These are phyloP conservation scores for Verbascum thapsus DNA, from an alignment of 257 asterid species.

Conservation along the genomic window DNA sequence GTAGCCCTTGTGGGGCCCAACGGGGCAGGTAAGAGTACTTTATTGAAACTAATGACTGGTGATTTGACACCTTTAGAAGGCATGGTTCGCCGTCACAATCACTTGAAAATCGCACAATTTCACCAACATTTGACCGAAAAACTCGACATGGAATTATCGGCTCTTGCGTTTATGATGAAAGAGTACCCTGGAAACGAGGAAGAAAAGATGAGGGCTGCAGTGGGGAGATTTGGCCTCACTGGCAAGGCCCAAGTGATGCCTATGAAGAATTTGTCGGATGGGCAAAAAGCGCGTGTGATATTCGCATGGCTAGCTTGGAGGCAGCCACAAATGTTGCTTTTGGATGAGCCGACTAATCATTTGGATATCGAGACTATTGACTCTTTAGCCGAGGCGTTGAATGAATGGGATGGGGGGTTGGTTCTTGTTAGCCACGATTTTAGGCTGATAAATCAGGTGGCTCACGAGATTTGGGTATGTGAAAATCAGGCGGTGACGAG, in stretches of 20 bases:
- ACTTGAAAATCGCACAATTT: constrained; percentile 83
- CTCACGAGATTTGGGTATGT: constrained; percentile 96
- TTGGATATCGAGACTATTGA: constrained; percentile 96
- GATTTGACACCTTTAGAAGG: constrained; percentile 84
- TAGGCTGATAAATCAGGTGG: constrained; percentile 98
- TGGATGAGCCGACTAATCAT: constrained; percentile 98
- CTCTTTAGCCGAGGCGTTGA: constrained; percentile 92
- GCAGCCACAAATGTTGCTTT: constrained; percentile 80
- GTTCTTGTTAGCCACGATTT: constrained; percentile 98
- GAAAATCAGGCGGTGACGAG: constrained; percentile 80
- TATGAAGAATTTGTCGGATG: constrained; percentile 87
- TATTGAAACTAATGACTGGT: constrained; percentile 96
- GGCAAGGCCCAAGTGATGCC: constrained; percentile 98
- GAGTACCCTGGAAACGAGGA: constrained; percentile 95
- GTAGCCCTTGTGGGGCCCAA: constrained; percentile 97
- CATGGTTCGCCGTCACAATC: constrained; percentile 96
- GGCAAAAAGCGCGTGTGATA: constrained; percentile 85
- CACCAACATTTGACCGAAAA: constrained; percentile 94
- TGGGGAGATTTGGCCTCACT: constrained; percentile 82
- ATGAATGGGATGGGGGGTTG: constrained; percentile 96
- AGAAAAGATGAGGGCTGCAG: constrained; percentile 89
- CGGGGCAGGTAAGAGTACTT: constrained; percentile 98
- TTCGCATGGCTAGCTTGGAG: constrained; percentile 97
- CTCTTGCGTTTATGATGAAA: constrained; percentile 67
- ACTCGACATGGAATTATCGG: constrained; percentile 81